Evolutionary conservation across 345 rosid species (phyloP).

Genomic region (Laguncularia racemosa): DNA sequence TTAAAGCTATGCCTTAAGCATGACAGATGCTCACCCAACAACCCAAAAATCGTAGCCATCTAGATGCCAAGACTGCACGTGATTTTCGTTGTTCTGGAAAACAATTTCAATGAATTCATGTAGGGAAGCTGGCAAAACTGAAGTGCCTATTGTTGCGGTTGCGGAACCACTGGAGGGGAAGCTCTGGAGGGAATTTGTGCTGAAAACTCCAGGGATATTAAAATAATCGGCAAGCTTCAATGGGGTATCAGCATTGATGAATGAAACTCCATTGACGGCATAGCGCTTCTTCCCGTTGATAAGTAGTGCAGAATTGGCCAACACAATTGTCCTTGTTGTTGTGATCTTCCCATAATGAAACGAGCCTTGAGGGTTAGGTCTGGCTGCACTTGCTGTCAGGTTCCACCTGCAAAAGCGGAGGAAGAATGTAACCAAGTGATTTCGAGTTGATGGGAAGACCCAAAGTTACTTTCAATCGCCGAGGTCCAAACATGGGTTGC

Average conservation of each 20-base stretch:
- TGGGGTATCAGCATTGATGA: slow-evolving; percentile 73
- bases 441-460: background rate
- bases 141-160: slow-evolving; percentile 47
- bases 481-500: background rate
- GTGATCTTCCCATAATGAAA: slow-evolving; percentile 70
- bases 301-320: slow-evolving; percentile 68
- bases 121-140: slow-evolving; percentile 46
- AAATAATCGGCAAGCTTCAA: slow-evolving; percentile 79
- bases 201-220: slow-evolving; percentile 61
- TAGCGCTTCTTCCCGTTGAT: slow-evolving; percentile 75
- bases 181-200: slow-evolving; percentile 38
- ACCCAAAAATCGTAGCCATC: slow-evolving; percentile 96
- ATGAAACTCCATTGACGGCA: slow-evolving; percentile 75
- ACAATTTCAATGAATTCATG: slow-evolving; percentile 71
- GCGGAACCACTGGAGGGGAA: slow-evolving; percentile 43
- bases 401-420: slow-evolving; percentile 46
- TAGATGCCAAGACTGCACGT: slow-evolving; percentile 88
- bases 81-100: slow-evolving; percentile 63
- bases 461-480: background rate
- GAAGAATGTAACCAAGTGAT: background rate
- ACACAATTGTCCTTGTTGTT: slow-evolving; percentile 39
- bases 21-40: slow-evolving; percentile 51
- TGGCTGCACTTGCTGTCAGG: slow-evolving; percentile 86
- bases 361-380: slow-evolving; percentile 98
- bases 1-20: background rate